Percentiles rank a stretch among this genome's conserved stretches.
These are phyloP conservation scores for Aspergillus ustus DNA, from an alignment of 2,329 filamentous ascomycete species.

Conservation along the genomic window DNA sequence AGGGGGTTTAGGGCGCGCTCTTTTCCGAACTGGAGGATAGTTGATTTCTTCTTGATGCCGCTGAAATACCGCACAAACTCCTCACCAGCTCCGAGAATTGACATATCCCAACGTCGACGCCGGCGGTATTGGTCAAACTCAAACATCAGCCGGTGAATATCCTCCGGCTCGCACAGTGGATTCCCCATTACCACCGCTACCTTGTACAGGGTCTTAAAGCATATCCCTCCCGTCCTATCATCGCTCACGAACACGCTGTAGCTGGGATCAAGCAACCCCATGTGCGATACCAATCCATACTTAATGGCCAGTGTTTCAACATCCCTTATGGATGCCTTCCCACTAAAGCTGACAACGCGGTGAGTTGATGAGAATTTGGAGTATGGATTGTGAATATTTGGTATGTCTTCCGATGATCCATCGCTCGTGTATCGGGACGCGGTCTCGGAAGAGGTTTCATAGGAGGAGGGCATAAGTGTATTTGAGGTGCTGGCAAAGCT, in stretches of 20 bases:
- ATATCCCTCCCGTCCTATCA: conserved; percentile 39
- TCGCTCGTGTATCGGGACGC: background rate
- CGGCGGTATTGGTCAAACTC: conserved; percentile 44
- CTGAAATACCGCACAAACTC: conserved; percentile 38
- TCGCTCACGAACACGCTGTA: conserved; percentile 48
- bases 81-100: conserved; percentile 44
- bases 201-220: conserved; percentile 44
- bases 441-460: background rate
- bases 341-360: background rate
- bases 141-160: conserved; percentile 33
- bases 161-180: conserved; percentile 39
- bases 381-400: background rate
- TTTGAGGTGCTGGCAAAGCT: background rate
- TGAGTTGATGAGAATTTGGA: background rate
- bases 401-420: background rate
- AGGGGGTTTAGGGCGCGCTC: conserved; percentile 48
- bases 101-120: conserved; percentile 36
- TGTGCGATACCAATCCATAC: conserved; percentile 48
- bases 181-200: conserved; percentile 47
- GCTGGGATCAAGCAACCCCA: conserved; percentile 49
- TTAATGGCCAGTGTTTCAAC: conserved; percentile 30
- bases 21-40: conserved; percentile 43
- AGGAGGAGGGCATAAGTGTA: background rate
- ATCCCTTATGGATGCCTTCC: background rate
- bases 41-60: conserved; percentile 31